Evolutionary conservation across 2,329 filamentous ascomycete genomes (phyloP).

Genomic region (Penicillium sp.): DNA sequence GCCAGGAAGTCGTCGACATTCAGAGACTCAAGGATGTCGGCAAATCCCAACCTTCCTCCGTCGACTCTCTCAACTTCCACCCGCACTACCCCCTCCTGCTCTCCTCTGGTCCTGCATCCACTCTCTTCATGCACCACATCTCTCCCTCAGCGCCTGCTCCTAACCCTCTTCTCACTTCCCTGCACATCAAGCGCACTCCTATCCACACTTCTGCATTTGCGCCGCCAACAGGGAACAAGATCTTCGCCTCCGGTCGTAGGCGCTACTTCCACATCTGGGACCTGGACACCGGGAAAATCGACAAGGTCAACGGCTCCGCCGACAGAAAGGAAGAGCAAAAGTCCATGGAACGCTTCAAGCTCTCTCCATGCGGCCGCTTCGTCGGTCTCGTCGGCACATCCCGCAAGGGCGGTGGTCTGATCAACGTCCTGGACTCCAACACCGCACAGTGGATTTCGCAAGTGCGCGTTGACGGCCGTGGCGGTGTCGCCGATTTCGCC

Average conservation of each 20-base stretch:
- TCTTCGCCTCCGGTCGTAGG: slow-evolving; percentile 85
- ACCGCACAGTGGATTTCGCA: slow-evolving; percentile 88
- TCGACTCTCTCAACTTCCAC: slow-evolving; percentile 86
- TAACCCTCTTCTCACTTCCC: slow-evolving; percentile 85
- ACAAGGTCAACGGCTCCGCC: slow-evolving; percentile 76
- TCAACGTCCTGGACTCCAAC: slow-evolving; percentile 78
- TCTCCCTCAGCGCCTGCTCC: slow-evolving; percentile 74
- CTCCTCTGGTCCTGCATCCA: slow-evolving; percentile 81
- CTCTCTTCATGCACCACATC: slow-evolving; percentile 87
- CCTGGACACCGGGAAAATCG: slow-evolving; percentile 74
- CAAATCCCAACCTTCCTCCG: slow-evolving; percentile 72
- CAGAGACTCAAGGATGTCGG: slow-evolving; percentile 85
- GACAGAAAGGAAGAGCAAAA: slow-evolving; percentile 75
- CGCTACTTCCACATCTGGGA: slow-evolving; percentile 96
- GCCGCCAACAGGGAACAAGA: slow-evolving; percentile 68
- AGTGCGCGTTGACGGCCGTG: slow-evolving; percentile 75
- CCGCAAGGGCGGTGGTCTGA: slow-evolving; percentile 80
- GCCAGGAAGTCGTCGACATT: slow-evolving; percentile 86
- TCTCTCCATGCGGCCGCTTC: slow-evolving; percentile 83
- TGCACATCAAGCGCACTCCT: slow-evolving; percentile 83
- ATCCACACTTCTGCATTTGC: slow-evolving; percentile 82
- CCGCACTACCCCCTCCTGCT: slow-evolving; percentile 84
- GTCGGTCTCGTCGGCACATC: slow-evolving; percentile 80
- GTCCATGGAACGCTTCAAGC: slow-evolving; percentile 85
- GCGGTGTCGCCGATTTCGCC: slow-evolving; percentile 84